A percentile compares a stretch with the other conserved stretches of the same genome.
Evolutionary conservation across 208 protist species (phyloP).

Genomic region (Wallacemonas sp.): DNA sequence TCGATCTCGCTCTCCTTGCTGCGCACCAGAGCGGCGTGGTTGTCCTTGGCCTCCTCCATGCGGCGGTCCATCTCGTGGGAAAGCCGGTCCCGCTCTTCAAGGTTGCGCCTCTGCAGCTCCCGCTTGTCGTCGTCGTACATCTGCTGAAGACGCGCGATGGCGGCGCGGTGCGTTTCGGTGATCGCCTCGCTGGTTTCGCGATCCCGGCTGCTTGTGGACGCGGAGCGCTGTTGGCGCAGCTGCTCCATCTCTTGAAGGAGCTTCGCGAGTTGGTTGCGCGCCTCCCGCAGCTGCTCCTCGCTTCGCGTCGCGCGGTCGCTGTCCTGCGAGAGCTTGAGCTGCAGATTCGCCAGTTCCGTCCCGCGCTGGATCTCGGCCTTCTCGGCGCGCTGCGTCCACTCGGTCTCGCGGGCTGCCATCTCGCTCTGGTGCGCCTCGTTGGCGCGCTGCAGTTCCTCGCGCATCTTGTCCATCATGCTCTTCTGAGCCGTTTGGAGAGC

Average conservation of each 20-base stretch:
- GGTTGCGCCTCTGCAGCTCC: constrained; percentile 42
- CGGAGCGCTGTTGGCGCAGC: constrained; percentile 34
- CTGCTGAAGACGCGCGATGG: constrained; percentile 58
- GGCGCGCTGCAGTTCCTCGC: constrained; percentile 31
- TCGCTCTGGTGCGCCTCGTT: constrained; percentile 36
- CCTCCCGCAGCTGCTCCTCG: constrained; percentile 68
- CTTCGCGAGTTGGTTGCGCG: constrained; percentile 47
- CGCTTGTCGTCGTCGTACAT: constrained; percentile 80
- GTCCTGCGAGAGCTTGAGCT: constrained; percentile 57
- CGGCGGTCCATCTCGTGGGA: constrained; percentile 44
- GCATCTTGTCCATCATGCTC: constrained; percentile 35
- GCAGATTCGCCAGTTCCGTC: constrained; percentile 50
- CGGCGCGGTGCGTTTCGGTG: constrained; percentile 44
- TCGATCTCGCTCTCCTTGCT: constrained; percentile 43
- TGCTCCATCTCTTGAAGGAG: constrained; percentile 58
- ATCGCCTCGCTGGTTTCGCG: constrained; percentile 41
- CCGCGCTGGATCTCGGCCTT: constrained; percentile 42
- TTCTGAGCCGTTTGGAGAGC: constrained; percentile 34
- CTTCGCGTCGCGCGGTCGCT: constrained; percentile 38
- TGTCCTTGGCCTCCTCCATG: constrained; percentile 50
- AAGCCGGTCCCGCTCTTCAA: constrained; percentile 60
- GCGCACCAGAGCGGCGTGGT: constrained; percentile 43
- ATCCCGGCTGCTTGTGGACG: constrained; percentile 17
- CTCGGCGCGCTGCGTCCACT: constrained; percentile 45
- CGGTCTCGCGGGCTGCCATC: constrained; percentile 34